Conservation (phyloP, 176 grass and related monocot genomes). For the Stipa capillata region DNA sequence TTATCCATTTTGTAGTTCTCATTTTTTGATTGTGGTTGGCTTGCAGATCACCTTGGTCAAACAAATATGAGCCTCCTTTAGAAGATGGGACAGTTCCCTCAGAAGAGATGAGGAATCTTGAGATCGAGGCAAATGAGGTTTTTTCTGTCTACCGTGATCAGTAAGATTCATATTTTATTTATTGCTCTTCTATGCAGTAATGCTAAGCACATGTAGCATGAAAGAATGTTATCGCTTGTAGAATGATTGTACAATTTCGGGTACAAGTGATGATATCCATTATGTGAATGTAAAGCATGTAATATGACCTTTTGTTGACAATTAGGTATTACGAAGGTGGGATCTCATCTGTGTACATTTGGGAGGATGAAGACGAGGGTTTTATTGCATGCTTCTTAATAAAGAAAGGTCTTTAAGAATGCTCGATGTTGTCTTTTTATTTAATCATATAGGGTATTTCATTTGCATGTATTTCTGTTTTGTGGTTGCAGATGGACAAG, state of each 20-base stretch:
- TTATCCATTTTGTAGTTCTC: neutral
- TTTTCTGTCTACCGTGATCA: slow-evolving; percentile 93
- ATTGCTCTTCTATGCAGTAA: neutral
- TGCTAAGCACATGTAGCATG: neutral
- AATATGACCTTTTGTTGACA: slow-evolving; percentile 11
- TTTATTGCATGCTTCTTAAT: slow-evolving; percentile 96
- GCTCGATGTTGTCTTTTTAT: neutral
- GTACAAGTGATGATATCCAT: neutral
- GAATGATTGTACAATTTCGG: neutral
- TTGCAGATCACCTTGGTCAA: slow-evolving; percentile 94
- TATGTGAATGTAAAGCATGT: neutral
- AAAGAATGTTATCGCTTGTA: neutral
- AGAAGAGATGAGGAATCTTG: slow-evolving; percentile 63
- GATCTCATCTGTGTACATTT: slow-evolving; percentile 93
- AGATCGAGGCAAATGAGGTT: slow-evolving; percentile 89
- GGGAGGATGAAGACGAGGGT: slow-evolving; percentile 76
- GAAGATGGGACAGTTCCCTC: slow-evolving; percentile 91
- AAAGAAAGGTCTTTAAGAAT: slow-evolving; percentile 68
- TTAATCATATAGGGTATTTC: neutral
- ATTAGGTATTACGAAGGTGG: slow-evolving; percentile 98
- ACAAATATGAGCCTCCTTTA: slow-evolving; percentile 77
- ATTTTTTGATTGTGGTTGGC: slow-evolving; percentile 2
- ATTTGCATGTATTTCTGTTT: slow-evolving; percentile 15
- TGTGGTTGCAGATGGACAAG: slow-evolving; percentile 65
- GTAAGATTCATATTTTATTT: slow-evolving; percentile 56